Conservation (phyloP, 495 filamentous ascomycete species). For the Aspergillus hancockii region DNA sequence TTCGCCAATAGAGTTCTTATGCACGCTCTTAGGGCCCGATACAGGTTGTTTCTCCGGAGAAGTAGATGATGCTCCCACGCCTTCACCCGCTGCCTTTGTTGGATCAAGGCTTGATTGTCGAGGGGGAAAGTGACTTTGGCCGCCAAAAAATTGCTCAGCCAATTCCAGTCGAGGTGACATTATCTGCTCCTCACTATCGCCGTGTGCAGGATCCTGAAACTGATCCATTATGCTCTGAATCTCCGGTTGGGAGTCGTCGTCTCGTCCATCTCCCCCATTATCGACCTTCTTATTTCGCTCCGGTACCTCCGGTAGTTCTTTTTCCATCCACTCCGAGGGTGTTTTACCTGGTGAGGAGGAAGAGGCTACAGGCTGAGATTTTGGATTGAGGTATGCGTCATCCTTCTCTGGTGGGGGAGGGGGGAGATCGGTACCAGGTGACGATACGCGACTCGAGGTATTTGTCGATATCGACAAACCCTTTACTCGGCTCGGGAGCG, state of each 20-base stretch:
- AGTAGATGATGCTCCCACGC: constrained; percentile 16
- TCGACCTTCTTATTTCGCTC: constrained; percentile 48
- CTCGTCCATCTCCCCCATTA: constrained; percentile 55
- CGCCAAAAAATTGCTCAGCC: constrained; percentile 66
- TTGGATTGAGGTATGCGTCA: constrained; percentile 63
- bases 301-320: constrained; percentile 59
- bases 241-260: constrained; percentile 75
- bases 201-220: constrained; percentile 68
- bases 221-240: constrained; percentile 96
- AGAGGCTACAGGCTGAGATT: constrained; percentile 57
- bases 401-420: constrained; percentile 50
- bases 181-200: constrained; percentile 69
- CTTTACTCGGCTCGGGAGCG: constrained; percentile 35
- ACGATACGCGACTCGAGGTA: constrained; percentile 18
- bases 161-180: constrained; percentile 79
- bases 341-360: constrained; percentile 52
- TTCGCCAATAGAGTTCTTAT: constrained; percentile 24
- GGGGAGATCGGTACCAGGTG: constrained; percentile 25
- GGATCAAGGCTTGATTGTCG: constrained; percentile 83
- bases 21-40: constrained; percentile 20
- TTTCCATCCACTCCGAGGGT: constrained; percentile 42
- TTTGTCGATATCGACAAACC: constrained; percentile 36
- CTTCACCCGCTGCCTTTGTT: constrained; percentile 29
- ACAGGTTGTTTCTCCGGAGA: constrained; percentile 24
- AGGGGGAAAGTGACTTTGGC: constrained; percentile 69